Percentiles rank a stretch among this genome's conserved stretches.
Evolutionary conservation across 1,139 yeast genomes (phyloP).

Genomic region (Pichia sorboxylosa): DNA sequence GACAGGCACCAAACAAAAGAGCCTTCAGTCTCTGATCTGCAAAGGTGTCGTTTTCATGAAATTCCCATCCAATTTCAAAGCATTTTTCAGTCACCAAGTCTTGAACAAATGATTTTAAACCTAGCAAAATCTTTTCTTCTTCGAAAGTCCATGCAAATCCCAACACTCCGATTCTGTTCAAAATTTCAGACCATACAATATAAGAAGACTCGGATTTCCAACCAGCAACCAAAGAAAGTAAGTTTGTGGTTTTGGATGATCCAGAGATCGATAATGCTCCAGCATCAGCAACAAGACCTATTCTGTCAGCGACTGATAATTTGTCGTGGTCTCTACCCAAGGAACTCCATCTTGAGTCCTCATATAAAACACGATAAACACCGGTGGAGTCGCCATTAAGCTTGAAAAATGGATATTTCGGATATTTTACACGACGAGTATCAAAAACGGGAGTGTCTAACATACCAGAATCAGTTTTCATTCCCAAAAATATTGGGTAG

Average conservation of each 20-base stretch:
- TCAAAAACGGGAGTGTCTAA: slow-evolving; percentile 65
- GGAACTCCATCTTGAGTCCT: slow-evolving; percentile 36
- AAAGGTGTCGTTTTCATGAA: slow-evolving; percentile 50
- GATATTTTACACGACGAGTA: slow-evolving; percentile 31
- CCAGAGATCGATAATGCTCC: slow-evolving; percentile 56
- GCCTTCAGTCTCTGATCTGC: slow-evolving; percentile 69
- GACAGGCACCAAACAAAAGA: slow-evolving; percentile 59
- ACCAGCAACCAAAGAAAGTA: slow-evolving; percentile 35
- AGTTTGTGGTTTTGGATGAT: slow-evolving; percentile 37
- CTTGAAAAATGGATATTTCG: slow-evolving; percentile 35
- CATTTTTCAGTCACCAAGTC: slow-evolving; percentile 51
- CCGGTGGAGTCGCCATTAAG: slow-evolving; percentile 57
- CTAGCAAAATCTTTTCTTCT: slow-evolving; percentile 40
- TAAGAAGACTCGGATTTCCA: slow-evolving; percentile 35
- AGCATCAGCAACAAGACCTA: slow-evolving; percentile 60
- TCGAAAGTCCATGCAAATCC: slow-evolving; percentile 65
- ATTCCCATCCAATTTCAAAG: slow-evolving; percentile 57
- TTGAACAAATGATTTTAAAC: slow-evolving; percentile 47
- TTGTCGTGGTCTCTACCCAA: slow-evolving; percentile 38
- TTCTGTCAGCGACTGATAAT: slow-evolving; percentile 49
- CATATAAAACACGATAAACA: slow-evolving; percentile 57
- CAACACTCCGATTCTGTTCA: slow-evolving; percentile 39
- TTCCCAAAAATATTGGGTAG: slow-evolving; percentile 69
- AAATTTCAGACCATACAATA: slow-evolving; percentile 60
- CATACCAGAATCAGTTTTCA: slow-evolving; percentile 56